Evolutionary conservation across 2,329 filamentous ascomycete species (phyloP).

Genomic region (Alternaria conjuncta): DNA sequence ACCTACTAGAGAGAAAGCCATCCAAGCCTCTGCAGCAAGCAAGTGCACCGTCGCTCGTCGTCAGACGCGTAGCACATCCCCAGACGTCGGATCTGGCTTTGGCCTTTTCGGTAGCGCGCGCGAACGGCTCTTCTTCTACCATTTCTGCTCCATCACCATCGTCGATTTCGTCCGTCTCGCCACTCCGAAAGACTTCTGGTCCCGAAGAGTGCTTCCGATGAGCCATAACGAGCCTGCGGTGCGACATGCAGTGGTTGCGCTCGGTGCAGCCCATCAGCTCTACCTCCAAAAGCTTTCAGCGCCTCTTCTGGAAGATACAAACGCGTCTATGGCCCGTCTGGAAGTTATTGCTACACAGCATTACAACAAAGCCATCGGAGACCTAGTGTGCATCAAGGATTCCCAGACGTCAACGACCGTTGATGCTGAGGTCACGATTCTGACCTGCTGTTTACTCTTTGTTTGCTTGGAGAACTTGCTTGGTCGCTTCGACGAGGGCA

Average conservation of each 20-base stretch:
- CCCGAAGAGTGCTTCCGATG: conserved; percentile 14
- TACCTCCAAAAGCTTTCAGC: conserved; percentile 9
- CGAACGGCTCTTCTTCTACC: conserved; percentile 10
- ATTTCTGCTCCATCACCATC: conserved; percentile 13
- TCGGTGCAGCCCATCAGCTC: conserved; percentile 11
- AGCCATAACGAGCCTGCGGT: conserved; percentile 12
- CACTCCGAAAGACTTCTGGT: conserved; percentile 14
- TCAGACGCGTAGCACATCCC: not conserved
- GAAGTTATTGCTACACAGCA: conserved; percentile 5
- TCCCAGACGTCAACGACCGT: not conserved
- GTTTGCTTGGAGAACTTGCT: conserved; percentile 15
- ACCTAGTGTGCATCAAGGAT: conserved; percentile 1
- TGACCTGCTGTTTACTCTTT: conserved; percentile 14
- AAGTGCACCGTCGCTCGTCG: not conserved
- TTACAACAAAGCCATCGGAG: conserved; percentile 13
- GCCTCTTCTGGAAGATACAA: not conserved
- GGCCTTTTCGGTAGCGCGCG: not conserved
- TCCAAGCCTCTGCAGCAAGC: not conserved
- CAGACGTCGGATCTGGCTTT: not conserved
- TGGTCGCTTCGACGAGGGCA: conserved; percentile 8
- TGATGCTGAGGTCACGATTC: conserved; percentile 2
- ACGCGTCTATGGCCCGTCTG: conserved; percentile 2
- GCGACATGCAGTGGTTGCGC: conserved; percentile 8
- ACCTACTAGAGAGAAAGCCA: not conserved
- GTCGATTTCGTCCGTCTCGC: conserved; percentile 11